Evolutionary conservation across 2,329 filamentous ascomycete genomes (phyloP), one percentile per base, ranked within the genome.

Genomic region (Emmonsiellopsis sp.): DNA sequence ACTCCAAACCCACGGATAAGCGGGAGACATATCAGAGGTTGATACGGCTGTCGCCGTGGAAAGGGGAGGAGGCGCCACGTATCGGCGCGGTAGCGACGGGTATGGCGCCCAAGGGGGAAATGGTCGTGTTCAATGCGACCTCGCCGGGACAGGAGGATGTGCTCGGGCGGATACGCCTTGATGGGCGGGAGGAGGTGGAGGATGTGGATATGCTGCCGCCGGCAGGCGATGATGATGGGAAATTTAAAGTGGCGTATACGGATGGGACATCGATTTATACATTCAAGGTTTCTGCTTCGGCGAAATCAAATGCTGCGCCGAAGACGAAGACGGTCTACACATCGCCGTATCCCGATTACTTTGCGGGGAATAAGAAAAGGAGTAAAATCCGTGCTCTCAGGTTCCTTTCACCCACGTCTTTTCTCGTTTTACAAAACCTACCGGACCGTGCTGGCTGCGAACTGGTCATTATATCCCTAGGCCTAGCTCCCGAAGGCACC

Each of bases 41-140:
- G 31, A 60, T 82, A 50, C 74, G 79, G 38, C 66, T 85, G 16
- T 83, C 80, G 5, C 79, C 79, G 5, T 76, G 77, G 52, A 73
- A 69, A 54, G 76, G 74, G 46, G 69, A 76, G 44, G 77, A 75
- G 16, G 73, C 76, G 54, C 78, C 79, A 43, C 80, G 88, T 55
- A 76, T 95, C 40, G 90, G 87, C 55, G 90, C 83, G 10, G 83
- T 87, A 56, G 86, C 89, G 8, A 91, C 89, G 0, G 88, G 87
- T 31, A 75, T 95, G 58, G 84, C 87, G 16, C 83, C 83, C 56
- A 76, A 86, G 47, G 81, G 86, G 10, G 87, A 96, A 71, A 80
- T 96, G 56, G 85, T 89, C 30, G 72, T 95, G 42, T 95, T 95
- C 66, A 81, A 87, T 65, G 82, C 84, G 15, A 81, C 78, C 7